phyloP scores from a whole-genome alignment of 129 eudicot species.

The Tanacetum coccineum region DNA sequence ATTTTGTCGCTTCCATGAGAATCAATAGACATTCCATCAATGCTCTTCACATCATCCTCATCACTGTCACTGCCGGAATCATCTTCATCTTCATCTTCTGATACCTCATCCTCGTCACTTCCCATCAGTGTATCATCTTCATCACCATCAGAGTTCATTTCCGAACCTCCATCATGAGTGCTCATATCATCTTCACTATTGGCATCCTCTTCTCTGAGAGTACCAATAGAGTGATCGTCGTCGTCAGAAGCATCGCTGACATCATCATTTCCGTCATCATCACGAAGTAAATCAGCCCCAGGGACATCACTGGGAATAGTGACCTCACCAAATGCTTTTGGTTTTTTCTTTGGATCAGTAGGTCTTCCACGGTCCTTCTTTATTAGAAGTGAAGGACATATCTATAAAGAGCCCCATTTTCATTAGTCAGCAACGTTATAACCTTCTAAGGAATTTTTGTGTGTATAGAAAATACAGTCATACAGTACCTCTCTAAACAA shows the following conservation, averaged over 20 bases:
- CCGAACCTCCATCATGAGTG: slow-evolving; percentile 34
- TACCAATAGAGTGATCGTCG: slow-evolving; percentile 27
- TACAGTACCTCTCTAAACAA: slow-evolving; percentile 82
- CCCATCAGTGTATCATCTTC: slow-evolving; percentile 28
- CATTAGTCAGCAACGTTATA: slow-evolving; percentile 8
- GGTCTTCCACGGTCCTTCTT: slow-evolving; percentile 97
- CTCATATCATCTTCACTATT: slow-evolving; percentile 34
- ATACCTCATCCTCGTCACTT: slow-evolving; percentile 29
- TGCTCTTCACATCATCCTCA: slow-evolving; percentile 23
- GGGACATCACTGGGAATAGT: slow-evolving; percentile 65
- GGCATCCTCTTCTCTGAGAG: slow-evolving; percentile 34
- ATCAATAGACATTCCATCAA: slow-evolving; percentile 36
- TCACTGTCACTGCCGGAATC: slow-evolving; percentile 36
- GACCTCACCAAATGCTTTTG: slow-evolving; percentile 94
- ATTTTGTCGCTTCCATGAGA: slow-evolving; percentile 13
- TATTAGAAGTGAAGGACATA: slow-evolving; percentile 85
- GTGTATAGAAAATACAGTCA: not conserved
- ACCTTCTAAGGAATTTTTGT: not conserved
- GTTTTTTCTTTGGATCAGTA: slow-evolving; percentile 68
- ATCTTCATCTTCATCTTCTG: slow-evolving; percentile 41
- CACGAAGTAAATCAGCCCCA: slow-evolving; percentile 68
- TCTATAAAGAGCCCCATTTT: slow-evolving; percentile 31
- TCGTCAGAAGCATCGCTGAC: slow-evolving; percentile 29
- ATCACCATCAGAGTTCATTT: slow-evolving; percentile 23
- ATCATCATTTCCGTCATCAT: slow-evolving; percentile 37